A percentile compares a stretch with the other conserved stretches of the same genome.
Evolutionary conservation across 139 green algal genomes (phyloP).

Genomic region (Chlamydomonas schloesseri): DNA sequence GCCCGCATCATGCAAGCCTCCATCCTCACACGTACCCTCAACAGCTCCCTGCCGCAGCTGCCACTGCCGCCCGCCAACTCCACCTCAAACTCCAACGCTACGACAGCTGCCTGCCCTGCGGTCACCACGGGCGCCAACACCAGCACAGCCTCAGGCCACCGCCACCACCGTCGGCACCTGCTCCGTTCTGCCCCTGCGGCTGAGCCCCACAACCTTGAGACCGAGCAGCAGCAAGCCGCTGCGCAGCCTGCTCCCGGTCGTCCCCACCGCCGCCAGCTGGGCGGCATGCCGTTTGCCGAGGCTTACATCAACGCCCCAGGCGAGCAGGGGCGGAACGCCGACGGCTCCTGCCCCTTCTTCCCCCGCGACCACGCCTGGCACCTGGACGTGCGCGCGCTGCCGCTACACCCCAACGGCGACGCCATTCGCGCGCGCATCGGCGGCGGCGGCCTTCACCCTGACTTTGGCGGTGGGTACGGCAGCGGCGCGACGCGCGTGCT

Average conservation of each 20-base stretch:
- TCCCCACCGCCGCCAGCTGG: not conserved
- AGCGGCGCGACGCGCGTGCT: not conserved
- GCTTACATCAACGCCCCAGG: constrained; percentile 11
- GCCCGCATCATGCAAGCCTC: constrained; percentile 31
- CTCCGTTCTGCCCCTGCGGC: no score
- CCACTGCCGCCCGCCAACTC: no score
- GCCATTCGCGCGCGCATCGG: constrained; percentile 14
- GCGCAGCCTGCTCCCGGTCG: no score
- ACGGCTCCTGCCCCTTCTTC: constrained; percentile 44
- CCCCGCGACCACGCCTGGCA: constrained; percentile 33
- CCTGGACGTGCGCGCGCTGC: constrained; percentile 31
- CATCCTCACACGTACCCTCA: no score
- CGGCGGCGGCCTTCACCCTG: constrained; percentile 24
- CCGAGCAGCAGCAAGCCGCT: no score
- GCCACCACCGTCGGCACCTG: no score
- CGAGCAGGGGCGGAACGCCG: constrained; percentile 36
- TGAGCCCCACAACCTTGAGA: no score
- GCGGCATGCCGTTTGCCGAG: not conserved
- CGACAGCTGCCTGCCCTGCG: no score
- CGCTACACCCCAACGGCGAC: constrained; percentile 39
- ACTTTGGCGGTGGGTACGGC: constrained; percentile 27
- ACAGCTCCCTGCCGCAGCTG: no score
- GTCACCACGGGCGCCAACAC: no score
- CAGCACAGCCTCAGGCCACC: no score
- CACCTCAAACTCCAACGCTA: no score